Evolutionary conservation across 768 basidiomycete species (phyloP).

Genomic region (Leccinum truebloodii): DNA sequence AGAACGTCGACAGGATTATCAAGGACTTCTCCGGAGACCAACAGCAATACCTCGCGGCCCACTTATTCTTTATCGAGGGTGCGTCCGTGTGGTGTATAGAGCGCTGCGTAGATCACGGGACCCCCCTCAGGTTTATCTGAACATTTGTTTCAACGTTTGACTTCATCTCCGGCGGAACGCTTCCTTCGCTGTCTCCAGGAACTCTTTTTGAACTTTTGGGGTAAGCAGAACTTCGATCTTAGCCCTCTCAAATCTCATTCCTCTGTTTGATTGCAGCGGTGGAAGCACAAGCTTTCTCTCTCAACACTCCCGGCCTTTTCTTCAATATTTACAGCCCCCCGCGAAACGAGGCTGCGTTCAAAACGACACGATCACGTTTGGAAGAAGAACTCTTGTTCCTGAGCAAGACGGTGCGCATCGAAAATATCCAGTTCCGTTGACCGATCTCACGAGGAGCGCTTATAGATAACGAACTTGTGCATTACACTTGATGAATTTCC

Average conservation of each 20-base stretch:
- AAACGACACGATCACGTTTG: conserved; percentile 68
- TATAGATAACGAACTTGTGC: conserved; percentile 84
- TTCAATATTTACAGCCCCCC: conserved; percentile 90
- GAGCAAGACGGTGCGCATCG: conserved; percentile 56
- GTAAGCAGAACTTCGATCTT: conserved; percentile 46
- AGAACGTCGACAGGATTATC: no score
- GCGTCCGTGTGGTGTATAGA: conserved; percentile 22
- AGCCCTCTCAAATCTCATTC: conserved; percentile 1
- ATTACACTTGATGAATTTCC: conserved; percentile 92
- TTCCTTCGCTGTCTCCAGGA: conserved; percentile 79
- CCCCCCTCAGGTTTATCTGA: conserved; percentile 68
- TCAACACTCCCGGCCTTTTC: conserved; percentile 77
- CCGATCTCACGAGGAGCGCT: conserved; percentile 4
- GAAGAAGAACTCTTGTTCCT: conserved; percentile 85
- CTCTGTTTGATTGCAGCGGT: conserved; percentile 50
- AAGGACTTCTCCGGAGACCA: conserved; percentile 70
- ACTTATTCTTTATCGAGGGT: conserved; percentile 95
- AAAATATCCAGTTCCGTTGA: not conserved
- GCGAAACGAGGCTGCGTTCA: conserved; percentile 64
- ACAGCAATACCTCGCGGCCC: conserved; percentile 79
- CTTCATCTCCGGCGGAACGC: conserved; percentile 73
- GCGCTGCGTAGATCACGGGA: not conserved
- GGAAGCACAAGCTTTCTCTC: conserved; percentile 84
- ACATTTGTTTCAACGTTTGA: conserved; percentile 70
- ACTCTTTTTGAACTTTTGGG: conserved; percentile 91